Conservation (phyloP, 2,329 filamentous ascomycete genomes). For the Triangularia verruculosa region DNA sequence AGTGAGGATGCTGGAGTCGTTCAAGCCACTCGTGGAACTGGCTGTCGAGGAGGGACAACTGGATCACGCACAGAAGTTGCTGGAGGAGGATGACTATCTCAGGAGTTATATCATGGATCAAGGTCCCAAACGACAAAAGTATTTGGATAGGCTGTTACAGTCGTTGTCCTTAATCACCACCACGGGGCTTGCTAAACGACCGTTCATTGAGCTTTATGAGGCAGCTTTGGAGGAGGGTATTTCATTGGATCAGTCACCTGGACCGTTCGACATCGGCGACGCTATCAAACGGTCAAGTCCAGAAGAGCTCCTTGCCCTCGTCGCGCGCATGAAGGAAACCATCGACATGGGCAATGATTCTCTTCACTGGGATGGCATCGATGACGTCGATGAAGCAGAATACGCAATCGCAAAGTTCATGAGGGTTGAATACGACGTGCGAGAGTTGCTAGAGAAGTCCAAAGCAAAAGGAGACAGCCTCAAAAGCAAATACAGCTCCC, state of each 20-base stretch:
- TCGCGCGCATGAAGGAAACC: constrained; percentile 41
- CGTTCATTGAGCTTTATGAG: constrained; percentile 59
- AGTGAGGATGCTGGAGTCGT: constrained; percentile 66
- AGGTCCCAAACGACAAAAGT: constrained; percentile 25
- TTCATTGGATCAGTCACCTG: constrained; percentile 38
- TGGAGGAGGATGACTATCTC: constrained; percentile 60
- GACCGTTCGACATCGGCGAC: constrained; percentile 53
- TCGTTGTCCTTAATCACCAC: constrained; percentile 47
- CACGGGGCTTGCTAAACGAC: constrained; percentile 35
- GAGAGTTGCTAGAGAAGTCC: constrained; percentile 44
- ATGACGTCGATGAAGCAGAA: constrained; percentile 34
- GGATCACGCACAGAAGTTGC: constrained; percentile 47
- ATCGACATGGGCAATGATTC: constrained; percentile 26
- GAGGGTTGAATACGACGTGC: constrained; percentile 40
- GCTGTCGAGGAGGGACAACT: constrained; percentile 43
- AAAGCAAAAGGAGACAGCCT: constrained; percentile 49
- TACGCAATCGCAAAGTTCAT: background rate
- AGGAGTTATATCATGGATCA: constrained; percentile 38
- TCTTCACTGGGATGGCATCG: constrained; percentile 37
- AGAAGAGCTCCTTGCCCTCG: constrained; percentile 42
- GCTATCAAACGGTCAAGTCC: constrained; percentile 60
- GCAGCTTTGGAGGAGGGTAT: constrained; percentile 58
- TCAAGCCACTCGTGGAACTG: constrained; percentile 53
- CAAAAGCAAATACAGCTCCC: constrained; percentile 72
- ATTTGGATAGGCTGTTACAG: constrained; percentile 44